These are phyloP conservation scores for Colletotrichum lindemuthianum DNA, from an alignment of 2,329 filamentous ascomycete species.

Conservation along the genomic window DNA sequence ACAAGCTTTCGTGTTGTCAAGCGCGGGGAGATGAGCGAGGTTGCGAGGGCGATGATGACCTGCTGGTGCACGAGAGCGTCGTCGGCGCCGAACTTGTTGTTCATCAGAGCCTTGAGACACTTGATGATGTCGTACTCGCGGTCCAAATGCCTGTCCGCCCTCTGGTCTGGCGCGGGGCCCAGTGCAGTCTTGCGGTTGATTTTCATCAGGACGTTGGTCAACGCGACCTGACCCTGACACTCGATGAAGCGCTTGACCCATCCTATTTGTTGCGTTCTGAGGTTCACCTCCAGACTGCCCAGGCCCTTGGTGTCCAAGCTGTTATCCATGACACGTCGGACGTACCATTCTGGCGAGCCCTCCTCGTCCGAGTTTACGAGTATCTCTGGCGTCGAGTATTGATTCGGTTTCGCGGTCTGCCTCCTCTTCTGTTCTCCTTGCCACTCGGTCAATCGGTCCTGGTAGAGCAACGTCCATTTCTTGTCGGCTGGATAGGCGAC, in stretches of 20 bases:
- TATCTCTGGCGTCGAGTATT: slow-evolving; percentile 75
- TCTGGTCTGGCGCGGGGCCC: slow-evolving; percentile 70
- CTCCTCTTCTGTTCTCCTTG: slow-evolving; percentile 93
- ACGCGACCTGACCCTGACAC: slow-evolving; percentile 93
- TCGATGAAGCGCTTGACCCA: slow-evolving; percentile 98
- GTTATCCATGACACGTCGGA: slow-evolving; percentile 96
- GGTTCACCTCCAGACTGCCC: slow-evolving; percentile 90
- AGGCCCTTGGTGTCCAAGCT: slow-evolving; percentile 91
- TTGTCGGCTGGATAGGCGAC: slow-evolving; percentile 92
- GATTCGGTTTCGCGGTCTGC: slow-evolving; percentile 73
- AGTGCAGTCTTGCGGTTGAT: slow-evolving; percentile 88
- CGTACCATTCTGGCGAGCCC: slow-evolving; percentile 97
- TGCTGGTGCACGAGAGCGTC: slow-evolving; percentile 92
- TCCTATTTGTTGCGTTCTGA: slow-evolving; percentile 94
- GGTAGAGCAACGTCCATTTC: slow-evolving; percentile 97
- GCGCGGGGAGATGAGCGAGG: slow-evolving; percentile 86
- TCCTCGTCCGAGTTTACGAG: slow-evolving; percentile 89
- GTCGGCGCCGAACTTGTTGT: slow-evolving; percentile 99
- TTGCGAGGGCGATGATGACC: slow-evolving; percentile 87
- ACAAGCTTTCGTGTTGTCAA: slow-evolving; percentile 93
- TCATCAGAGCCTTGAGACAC: slow-evolving; percentile 96
- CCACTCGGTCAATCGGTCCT: slow-evolving; percentile 92
- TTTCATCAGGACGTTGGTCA: slow-evolving; percentile 92
- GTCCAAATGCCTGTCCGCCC: slow-evolving; percentile 81
- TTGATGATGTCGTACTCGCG: slow-evolving; percentile 98